Evolutionary conservation across 306 rosid species (phyloP).

Genomic region (Dalbergia cultrata): DNA sequence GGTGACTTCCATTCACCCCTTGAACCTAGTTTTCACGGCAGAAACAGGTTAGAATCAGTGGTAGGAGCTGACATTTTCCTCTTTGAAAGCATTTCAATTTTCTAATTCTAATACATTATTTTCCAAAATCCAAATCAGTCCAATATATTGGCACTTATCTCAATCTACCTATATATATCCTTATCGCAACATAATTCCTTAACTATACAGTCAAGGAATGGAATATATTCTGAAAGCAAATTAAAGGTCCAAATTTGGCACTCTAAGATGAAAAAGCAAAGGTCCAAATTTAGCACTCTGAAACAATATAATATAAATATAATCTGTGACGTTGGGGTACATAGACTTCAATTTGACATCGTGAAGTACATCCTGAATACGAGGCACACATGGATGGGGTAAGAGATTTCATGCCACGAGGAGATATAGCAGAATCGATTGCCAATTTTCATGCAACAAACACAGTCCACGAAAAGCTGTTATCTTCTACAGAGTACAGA

Average conservation of each 20-base stretch:
- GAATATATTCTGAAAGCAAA: constrained; percentile 48
- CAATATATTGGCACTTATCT: constrained; percentile 1
- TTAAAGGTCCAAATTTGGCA: constrained; percentile 37
- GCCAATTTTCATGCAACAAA: neutral
- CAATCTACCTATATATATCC: neutral
- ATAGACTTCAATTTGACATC: neutral
- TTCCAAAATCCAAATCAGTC: constrained; percentile 6
- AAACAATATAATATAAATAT: constrained; percentile 15
- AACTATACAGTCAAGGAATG: neutral
- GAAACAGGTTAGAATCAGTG: neutral
- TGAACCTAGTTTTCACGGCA: neutral
- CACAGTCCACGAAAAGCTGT: too few relatives aligned
- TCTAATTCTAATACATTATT: neutral
- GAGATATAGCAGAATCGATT: too few relatives aligned
- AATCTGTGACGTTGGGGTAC: too few relatives aligned
- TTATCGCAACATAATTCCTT: constrained; percentile 8
- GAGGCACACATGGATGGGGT: neutral
- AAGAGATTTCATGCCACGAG: too few relatives aligned
- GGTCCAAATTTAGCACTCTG: constrained; percentile 32
- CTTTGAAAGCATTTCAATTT: constrained; percentile 7
- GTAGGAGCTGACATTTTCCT: neutral
- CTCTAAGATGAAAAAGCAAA: constrained; percentile 29
- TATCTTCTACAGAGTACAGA: too few relatives aligned
- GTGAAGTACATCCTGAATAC: neutral
- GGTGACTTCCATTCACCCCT: too few relatives aligned